These are phyloP conservation scores for Ajuga chamaepitys DNA, from an alignment of 257 asterid species.

Conservation along the genomic window DNA sequence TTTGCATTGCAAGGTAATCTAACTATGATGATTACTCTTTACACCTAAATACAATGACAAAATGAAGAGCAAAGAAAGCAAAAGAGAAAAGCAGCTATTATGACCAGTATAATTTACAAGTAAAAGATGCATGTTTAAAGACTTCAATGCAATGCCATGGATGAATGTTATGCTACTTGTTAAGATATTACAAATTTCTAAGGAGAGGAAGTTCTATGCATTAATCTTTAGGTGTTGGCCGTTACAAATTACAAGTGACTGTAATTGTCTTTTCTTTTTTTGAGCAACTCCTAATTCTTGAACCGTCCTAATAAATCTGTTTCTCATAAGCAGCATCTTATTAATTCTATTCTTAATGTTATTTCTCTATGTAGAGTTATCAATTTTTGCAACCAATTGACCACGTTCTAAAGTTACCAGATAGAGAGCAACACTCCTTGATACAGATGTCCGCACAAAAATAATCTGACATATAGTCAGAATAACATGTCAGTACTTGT, in stretches of 20 bases:
- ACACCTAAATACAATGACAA: not conserved
- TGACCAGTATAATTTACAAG: not conserved
- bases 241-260: not conserved
- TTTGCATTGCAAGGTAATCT: not conserved
- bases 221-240: not conserved
- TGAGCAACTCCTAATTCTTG: constrained; percentile 5
- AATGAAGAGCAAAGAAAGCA: not conserved
- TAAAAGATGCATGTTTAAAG: not conserved
- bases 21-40: not conserved
- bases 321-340: constrained; percentile 4
- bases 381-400: constrained; percentile 47
- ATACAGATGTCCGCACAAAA: constrained; percentile 53
- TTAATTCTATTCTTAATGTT: constrained; percentile 8
- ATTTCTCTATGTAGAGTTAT: constrained; percentile 23
- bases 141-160: not conserved
- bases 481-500: constrained; percentile 58
- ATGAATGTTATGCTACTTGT: not conserved
- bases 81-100: not conserved
- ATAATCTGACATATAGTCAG: constrained; percentile 50
- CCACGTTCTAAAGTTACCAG: constrained; percentile 91
- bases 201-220: not conserved
- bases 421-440: constrained; percentile 52
- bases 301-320: constrained; percentile 2
- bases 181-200: not conserved
- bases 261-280: not conserved